These are phyloP conservation scores for Yarrowia yakushimensis DNA, from an alignment of 805 yeast genomes.

Conservation along the genomic window DNA sequence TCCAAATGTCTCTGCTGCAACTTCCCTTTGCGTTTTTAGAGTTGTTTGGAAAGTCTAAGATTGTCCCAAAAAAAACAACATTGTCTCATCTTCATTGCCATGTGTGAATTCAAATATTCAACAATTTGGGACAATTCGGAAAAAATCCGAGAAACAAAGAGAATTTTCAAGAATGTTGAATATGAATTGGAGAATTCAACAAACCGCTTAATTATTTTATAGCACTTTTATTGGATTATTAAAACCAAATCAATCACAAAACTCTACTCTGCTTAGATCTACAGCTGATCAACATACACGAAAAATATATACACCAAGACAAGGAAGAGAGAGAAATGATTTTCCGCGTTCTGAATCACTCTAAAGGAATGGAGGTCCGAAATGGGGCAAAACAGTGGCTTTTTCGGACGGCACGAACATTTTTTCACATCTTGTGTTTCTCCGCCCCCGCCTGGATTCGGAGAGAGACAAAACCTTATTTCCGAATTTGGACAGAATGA, in stretches of 20 bases:
- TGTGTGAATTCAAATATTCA: background rate
- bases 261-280: background rate
- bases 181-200: too few relatives aligned
- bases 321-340: background rate
- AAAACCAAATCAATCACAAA: too few relatives aligned
- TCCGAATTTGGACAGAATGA: background rate
- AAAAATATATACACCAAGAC: background rate
- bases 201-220: too few relatives aligned
- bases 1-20: background rate
- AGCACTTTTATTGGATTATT: too few relatives aligned
- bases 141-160: background rate
- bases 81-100: constrained; percentile 19
- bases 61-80: background rate
- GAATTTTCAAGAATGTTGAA: background rate
- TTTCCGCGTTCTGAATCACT: background rate
- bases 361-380: background rate
- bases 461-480: background rate
- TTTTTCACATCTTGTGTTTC: background rate
- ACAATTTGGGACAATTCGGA: background rate
- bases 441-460: background rate
- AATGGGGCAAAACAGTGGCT: background rate
- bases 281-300: background rate
- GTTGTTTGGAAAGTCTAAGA: background rate
- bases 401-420: background rate
- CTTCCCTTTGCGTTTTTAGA: background rate